Evolutionary conservation across 495 filamentous ascomycete species (phyloP), one percentile per base, ranked within the genome.

Genomic region (Penicillium tannophilum): DNA sequence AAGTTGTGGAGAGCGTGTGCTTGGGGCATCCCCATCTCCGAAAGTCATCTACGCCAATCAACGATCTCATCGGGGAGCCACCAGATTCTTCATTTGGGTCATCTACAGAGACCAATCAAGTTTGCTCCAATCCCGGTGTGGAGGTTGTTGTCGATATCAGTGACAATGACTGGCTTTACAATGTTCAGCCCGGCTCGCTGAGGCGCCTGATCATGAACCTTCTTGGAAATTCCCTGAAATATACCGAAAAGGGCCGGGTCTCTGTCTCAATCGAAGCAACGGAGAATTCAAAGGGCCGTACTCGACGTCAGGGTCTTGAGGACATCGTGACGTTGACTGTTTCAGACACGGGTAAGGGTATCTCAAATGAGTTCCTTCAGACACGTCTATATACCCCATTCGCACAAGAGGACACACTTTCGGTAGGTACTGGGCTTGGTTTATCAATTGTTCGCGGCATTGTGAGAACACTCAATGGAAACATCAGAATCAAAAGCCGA

Each of bases 171-270:
- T 89, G 82, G 71, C 48, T 76, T 23, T 89, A 85, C 65, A 70
- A 67, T 11, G 77, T 81, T 0, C 81, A 88, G 44, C 83, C 86
- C 0, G 88, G 87, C 1, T 85, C 86, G 0, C 71, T 88, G 52
- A 77, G 85, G 24, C 78, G 89, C 12, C 71, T 90, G 16, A 74
- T 91, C 23, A 88, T 90, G 84, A 91, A 92, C 62, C 61, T 91
- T 6, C 81, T 89, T 46, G 86, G 89, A 10, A 92, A 92, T 65
- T 81, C 88, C 0, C 71, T 91, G 24, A 92, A 92, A 60, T 90
- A 89, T 61, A 90, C 85, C 11, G 64, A 68, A 12, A 70, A 74
- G 0, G 89, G 89, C 4, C 82, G 70, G 55, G 84, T 92, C 33
- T 74, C 79, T 12, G 75, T 91, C n/a, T 72, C 66, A 2, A 69